Evolutionary conservation across 495 filamentous ascomycete genomes (phyloP).

Genomic region (Echria macrotheca): DNA sequence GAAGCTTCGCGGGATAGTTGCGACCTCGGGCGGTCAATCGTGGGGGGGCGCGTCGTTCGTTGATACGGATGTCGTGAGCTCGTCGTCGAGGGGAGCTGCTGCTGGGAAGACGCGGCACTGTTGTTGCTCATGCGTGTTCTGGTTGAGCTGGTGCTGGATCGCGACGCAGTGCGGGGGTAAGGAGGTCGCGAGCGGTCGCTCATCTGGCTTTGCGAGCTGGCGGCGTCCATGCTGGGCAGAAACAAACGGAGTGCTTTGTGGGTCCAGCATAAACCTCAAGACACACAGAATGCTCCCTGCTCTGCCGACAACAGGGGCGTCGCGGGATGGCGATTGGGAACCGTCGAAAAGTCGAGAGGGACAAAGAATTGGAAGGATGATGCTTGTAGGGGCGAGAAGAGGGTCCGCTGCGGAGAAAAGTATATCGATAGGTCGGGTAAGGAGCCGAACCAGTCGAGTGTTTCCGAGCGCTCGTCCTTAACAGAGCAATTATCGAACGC

Average conservation of each 20-base stretch:
- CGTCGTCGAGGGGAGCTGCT: no score
- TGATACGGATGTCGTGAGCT: slow-evolving; percentile 27
- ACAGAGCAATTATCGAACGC: slow-evolving; percentile 14
- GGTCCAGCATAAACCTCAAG: slow-evolving; percentile 15
- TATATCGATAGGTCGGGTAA: slow-evolving; percentile 7
- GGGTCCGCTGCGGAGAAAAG: not conserved
- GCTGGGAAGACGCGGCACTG: slow-evolving; percentile 29
- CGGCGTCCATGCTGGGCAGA: slow-evolving; percentile 23
- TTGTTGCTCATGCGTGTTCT: slow-evolving; percentile 37
- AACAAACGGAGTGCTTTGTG: slow-evolving; percentile 14
- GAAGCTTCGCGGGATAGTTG: slow-evolving; percentile 29
- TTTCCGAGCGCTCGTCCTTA: slow-evolving; percentile 15
- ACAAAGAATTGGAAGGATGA: not conserved
- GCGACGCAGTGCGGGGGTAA: slow-evolving; percentile 34
- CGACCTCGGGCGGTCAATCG: slow-evolving; percentile 22
- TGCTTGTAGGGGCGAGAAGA: not conserved
- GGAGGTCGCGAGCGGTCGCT: slow-evolving; percentile 24
- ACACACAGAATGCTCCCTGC: not conserved
- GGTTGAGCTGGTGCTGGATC: slow-evolving; percentile 37
- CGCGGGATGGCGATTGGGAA: not conserved
- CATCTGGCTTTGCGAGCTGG: slow-evolving; percentile 9
- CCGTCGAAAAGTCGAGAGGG: not conserved
- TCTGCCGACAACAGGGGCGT: not conserved
- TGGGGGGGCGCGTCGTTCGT: slow-evolving; percentile 12
- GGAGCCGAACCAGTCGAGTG: slow-evolving; percentile 10